These are phyloP conservation scores for Tulasnella sp. DNA, from an alignment of 768 basidiomycete species.

Conservation along the genomic window DNA sequence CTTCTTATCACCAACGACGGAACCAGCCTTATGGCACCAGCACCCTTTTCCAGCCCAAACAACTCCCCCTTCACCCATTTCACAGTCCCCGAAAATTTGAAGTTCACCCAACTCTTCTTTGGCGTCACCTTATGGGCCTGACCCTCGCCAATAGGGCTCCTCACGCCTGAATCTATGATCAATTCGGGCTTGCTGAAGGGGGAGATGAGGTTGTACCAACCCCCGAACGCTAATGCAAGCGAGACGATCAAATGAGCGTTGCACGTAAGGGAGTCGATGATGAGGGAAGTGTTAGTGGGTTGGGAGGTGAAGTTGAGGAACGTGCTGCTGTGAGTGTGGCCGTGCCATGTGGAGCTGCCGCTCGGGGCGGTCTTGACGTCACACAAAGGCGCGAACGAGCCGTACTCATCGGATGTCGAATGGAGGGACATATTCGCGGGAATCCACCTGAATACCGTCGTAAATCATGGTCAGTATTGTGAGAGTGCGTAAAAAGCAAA, in stretches of 20 bases:
- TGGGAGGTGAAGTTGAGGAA: conserved; percentile 1
- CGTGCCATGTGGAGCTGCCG: background rate
- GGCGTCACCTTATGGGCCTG: background rate
- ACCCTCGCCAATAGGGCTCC: conserved; percentile 2
- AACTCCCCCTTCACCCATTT: background rate
- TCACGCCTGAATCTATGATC: background rate
- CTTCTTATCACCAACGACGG: too few relatives aligned
- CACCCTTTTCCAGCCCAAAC: background rate
- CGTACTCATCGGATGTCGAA: background rate
- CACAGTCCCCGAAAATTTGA: too few relatives aligned
- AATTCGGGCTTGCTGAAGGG: background rate
- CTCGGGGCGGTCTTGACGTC: background rate
- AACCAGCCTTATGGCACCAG: too few relatives aligned
- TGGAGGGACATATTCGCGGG: conserved; percentile 1
- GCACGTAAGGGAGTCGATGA: conserved; percentile 1
- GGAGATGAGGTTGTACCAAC: background rate
- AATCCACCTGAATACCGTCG: background rate
- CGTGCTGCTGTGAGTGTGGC: background rate
- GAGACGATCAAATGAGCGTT: background rate
- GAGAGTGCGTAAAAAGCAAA: too few relatives aligned
- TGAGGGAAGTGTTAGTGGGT: background rate
- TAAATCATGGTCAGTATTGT: too few relatives aligned
- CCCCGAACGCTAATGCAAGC: background rate
- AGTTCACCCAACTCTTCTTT: too few relatives aligned
- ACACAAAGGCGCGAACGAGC: background rate